phyloP scores from a whole-genome alignment of 257 asterid genomes.

The Nicotiana obtusifolia region DNA sequence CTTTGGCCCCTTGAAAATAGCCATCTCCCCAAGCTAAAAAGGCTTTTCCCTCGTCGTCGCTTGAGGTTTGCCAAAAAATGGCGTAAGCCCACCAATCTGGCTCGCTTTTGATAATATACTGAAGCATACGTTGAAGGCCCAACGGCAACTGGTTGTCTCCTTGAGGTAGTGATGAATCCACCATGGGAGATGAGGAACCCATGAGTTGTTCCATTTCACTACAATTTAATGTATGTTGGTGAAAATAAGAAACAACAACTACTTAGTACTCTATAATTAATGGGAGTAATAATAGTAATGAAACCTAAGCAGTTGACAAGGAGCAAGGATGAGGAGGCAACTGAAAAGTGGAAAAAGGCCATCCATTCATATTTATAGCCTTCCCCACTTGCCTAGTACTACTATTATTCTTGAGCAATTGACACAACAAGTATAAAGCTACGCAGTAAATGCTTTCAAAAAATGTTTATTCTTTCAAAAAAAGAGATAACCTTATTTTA shows the following conservation, averaged over 20 bases:
- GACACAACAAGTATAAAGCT: no score
- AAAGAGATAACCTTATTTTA: no score
- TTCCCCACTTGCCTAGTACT: background rate
- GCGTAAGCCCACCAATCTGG: conserved; percentile 51
- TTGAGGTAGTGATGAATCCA: background rate
- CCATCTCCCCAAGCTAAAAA: conserved; percentile 55
- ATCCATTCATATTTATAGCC: no score
- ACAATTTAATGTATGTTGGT: background rate
- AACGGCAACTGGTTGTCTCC: background rate
- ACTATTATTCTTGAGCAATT: no score
- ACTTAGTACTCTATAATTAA: background rate
- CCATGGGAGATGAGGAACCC: background rate
- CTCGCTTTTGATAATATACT: conserved; percentile 41
- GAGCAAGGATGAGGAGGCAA: background rate
- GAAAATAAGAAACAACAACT: background rate
- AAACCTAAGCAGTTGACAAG: background rate
- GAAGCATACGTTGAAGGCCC: conserved; percentile 43
- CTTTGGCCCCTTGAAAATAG: conserved; percentile 49
- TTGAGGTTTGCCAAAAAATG: conserved; percentile 45
- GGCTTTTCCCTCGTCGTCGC: conserved; percentile 29
- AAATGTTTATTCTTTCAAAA: no score
- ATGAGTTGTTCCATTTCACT: background rate
- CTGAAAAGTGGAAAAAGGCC: background rate
- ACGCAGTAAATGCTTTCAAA: no score
- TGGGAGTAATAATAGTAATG: background rate